These are phyloP conservation scores for Penicillium sp. DNA, from an alignment of 2,329 filamentous ascomycete genomes.

Conservation along the genomic window DNA sequence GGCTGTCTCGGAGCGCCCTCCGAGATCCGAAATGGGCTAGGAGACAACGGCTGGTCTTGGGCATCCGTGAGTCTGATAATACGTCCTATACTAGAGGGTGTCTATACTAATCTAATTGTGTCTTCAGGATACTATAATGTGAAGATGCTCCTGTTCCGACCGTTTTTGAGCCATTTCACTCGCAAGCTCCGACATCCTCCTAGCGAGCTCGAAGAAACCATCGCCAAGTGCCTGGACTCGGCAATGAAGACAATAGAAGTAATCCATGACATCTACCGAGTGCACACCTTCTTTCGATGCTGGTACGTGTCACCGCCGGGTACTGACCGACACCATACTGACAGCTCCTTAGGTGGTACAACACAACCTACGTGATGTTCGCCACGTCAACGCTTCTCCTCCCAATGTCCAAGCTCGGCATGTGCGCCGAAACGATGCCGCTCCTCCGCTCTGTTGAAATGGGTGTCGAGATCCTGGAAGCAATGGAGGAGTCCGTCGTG, in stretches of 20 bases:
- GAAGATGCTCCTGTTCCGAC: constrained; percentile 41
- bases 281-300: constrained; percentile 43
- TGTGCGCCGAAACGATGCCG: constrained; percentile 29
- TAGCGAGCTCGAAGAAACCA: constrained; percentile 30
- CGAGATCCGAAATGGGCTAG: constrained; percentile 40
- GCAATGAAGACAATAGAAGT: constrained; percentile 42
- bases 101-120: not conserved
- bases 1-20: constrained; percentile 25
- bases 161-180: constrained; percentile 34
- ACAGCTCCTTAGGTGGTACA: constrained; percentile 39
- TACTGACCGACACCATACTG: not conserved
- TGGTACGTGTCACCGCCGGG: too few relatives aligned
- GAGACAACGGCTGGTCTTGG: constrained; percentile 40
- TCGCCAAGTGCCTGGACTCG: constrained; percentile 40
- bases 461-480: constrained; percentile 41
- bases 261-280: constrained; percentile 40
- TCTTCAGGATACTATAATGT: constrained; percentile 40
- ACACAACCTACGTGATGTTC: constrained; percentile 44
- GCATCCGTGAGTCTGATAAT: constrained; percentile 33
- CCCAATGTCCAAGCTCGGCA: constrained; percentile 32
- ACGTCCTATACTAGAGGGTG: not conserved
- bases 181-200: constrained; percentile 28
- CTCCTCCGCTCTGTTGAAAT: constrained; percentile 35
- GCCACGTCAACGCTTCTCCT: constrained; percentile 40
- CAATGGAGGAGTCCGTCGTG: constrained; percentile 44